A percentile compares a stretch with the other conserved stretches of the same genome.
These are phyloP conservation scores for Solanum corneliomulleri DNA, from an alignment of 257 asterid species.

Conservation along the genomic window DNA sequence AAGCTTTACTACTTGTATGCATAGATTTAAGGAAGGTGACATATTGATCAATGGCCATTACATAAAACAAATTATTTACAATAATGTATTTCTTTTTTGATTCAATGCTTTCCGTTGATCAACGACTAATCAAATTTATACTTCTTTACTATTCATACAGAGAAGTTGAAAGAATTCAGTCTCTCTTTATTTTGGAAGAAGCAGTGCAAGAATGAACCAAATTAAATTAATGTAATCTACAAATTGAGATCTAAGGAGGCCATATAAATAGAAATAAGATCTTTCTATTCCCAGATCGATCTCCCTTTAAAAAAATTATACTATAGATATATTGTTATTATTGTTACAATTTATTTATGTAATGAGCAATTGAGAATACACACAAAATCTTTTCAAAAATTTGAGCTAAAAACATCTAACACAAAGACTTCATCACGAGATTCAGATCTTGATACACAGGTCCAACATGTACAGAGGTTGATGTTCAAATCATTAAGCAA, in stretches of 20 bases:
- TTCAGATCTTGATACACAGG: not conserved
- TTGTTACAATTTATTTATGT: too few species aligned
- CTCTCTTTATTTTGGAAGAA: too few species aligned
- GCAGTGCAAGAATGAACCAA: too few species aligned
- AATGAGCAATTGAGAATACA: too few species aligned
- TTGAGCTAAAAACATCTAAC: not conserved
- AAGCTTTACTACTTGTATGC: not conserved
- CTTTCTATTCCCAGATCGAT: not conserved
- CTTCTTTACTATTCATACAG: too few species aligned
- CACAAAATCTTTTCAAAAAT: not conserved
- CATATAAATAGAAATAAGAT: accelerated
- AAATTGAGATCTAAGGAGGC: not conserved
- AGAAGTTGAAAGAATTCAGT: too few species aligned
- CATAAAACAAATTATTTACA: too few species aligned
- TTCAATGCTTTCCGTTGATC: too few species aligned
- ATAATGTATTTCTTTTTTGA: too few species aligned
- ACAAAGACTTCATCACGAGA: not conserved
- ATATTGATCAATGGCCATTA: too few species aligned
- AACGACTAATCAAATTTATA: too few species aligned
- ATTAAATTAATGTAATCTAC: too few species aligned
- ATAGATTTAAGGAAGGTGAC: not conserved
- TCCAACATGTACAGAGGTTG: not conserved
- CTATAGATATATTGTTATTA: not conserved
- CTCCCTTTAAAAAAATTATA: not conserved
- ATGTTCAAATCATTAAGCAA: not conserved